These are phyloP conservation scores for Mucor saturninus DNA, from an alignment of 371 early-diverging fungal species.

Conservation along the genomic window DNA sequence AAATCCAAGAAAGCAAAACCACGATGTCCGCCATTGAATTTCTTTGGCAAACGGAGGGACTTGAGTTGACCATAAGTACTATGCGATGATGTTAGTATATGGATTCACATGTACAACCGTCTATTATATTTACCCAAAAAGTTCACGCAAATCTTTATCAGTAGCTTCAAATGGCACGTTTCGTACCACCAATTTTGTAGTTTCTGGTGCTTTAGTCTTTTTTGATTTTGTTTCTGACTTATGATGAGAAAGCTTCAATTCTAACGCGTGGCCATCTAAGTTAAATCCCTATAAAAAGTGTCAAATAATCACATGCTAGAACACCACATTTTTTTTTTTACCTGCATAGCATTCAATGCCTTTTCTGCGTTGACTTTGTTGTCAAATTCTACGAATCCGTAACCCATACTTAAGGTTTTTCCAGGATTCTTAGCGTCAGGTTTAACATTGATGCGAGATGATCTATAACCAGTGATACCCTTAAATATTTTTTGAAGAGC, in stretches of 20 bases:
- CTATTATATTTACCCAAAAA: slow-evolving; percentile 72
- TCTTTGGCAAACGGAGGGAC: slow-evolving; percentile 94
- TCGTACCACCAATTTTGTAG: slow-evolving; percentile 92
- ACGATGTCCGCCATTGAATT: slow-evolving; percentile 93
- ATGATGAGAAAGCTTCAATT: slow-evolving; percentile 85
- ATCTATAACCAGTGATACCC: slow-evolving; percentile 73
- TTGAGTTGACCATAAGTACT: slow-evolving; percentile 93
- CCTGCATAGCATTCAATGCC: slow-evolving; percentile 85
- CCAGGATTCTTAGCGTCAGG: slow-evolving; percentile 80
- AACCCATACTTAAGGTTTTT: slow-evolving; percentile 89
- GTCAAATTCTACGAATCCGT: slow-evolving; percentile 95
- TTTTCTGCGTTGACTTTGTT: slow-evolving; percentile 76
- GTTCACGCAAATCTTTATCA: slow-evolving; percentile 88
- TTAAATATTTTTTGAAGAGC: slow-evolving; percentile 73
- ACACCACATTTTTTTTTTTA: not conserved
- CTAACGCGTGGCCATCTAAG: slow-evolving; percentile 86
- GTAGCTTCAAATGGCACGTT: slow-evolving; percentile 99
- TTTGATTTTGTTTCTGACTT: slow-evolving; percentile 40
- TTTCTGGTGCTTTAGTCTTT: slow-evolving; percentile 41
- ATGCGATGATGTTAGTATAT: slow-evolving; percentile 3
- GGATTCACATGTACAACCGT: not conserved
- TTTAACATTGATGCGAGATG: slow-evolving; percentile 80
- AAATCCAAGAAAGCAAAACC: slow-evolving; percentile 99
- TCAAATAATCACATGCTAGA: not conserved
- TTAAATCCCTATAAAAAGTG: slow-evolving; percentile 55